Base-by-base conservation (phyloP, 2,329 filamentous ascomycete species). In the Pyrenophora graminea region DNA sequence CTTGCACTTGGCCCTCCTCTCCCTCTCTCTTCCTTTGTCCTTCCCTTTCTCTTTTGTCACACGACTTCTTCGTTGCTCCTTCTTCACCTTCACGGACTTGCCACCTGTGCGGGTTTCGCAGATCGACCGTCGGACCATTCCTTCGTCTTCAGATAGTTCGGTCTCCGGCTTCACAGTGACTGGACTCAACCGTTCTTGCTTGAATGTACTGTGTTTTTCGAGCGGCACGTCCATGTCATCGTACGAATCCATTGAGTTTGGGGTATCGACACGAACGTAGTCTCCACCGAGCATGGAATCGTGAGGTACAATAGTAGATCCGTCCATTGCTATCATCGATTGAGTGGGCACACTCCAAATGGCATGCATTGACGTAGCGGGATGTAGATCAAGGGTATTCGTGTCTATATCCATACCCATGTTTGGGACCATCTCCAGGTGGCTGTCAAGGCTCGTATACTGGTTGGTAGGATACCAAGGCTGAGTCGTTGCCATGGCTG, bases 41-140 rank as follows among this genome's bases (percentile, higher is more conserved):
- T 47, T 53, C 36, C 51, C 59, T 47, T 33, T 36, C n/a, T 39
- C 42, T 41, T 62, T 56, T 19, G 32, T n/a, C 10, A 50, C 18
- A 6, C 45, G 21, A 19, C 34, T 38, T 19, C 39, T 10, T 44
- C 48, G 42, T 18, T 18, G 33, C 3, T 18, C 33, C 13, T 40
- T 48, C 43, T 64, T 63, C 34, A 60, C 65, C 34, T 59, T 66
- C 5, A 66, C 55, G 4, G 59, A 51, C 41, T 68, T 69, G 12
- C 62, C 55, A 9, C 66, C 64, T 30, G 59, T 68, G 2, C 62
- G 55, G 18, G 64, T 62, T 4, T 62, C 52, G 40, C 59, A 55
- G 13, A 69, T 66, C n/a, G 58, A 62, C 30, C 39, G 59, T 37
- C 58, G 45, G 42, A 49, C 46, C 23, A 39, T 37, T 30, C 49